These are phyloP conservation scores for Neurospora crassa DNA, from an alignment of 2,329 filamentous ascomycete genomes.

Conservation along the genomic window DNA sequence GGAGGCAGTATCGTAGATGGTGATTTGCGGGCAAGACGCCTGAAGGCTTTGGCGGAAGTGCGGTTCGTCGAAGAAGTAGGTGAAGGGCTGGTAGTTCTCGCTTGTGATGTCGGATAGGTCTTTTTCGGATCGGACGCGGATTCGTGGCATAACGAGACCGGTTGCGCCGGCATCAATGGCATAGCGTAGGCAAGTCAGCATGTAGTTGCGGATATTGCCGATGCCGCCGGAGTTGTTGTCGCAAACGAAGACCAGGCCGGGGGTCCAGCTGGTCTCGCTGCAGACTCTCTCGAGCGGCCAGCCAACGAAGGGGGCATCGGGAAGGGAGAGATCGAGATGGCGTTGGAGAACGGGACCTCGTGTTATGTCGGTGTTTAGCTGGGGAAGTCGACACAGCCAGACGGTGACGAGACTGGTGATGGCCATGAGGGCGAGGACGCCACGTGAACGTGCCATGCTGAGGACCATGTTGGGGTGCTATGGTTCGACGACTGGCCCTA, in stretches of 20 bases:
- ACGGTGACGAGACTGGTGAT: conserved; percentile 17
- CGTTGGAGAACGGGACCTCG: conserved; percentile 3
- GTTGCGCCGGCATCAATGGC: conserved; percentile 38
- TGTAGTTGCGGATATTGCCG: conserved; percentile 41
- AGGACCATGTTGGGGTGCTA: neutral
- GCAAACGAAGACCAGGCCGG: conserved; percentile 36
- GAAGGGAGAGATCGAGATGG: conserved; percentile 26
- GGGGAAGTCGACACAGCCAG: conserved; percentile 19
- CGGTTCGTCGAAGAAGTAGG: conserved; percentile 37
- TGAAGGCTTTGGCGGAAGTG: conserved; percentile 32
- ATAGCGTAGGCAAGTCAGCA: conserved; percentile 40
- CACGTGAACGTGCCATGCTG: conserved; percentile 11
- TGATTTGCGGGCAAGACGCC: conserved; percentile 32
- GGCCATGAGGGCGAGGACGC: conserved; percentile 13
- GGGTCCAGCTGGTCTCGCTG: conserved; percentile 30
- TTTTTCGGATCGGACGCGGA: conserved; percentile 32
- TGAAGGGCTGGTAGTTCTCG: conserved; percentile 27
- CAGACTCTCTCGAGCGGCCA: conserved; percentile 37
- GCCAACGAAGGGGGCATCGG: conserved; percentile 32
- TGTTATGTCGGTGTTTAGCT: conserved; percentile 12
- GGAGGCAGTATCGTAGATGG: conserved; percentile 27
- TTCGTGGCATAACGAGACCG: conserved; percentile 34
- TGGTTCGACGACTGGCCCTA: neutral
- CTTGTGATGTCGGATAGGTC: conserved; percentile 33
- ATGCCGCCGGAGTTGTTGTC: conserved; percentile 42